Conservation (phyloP, 768 basidiomycete genomes). For the Tulasnella sp. region DNA sequence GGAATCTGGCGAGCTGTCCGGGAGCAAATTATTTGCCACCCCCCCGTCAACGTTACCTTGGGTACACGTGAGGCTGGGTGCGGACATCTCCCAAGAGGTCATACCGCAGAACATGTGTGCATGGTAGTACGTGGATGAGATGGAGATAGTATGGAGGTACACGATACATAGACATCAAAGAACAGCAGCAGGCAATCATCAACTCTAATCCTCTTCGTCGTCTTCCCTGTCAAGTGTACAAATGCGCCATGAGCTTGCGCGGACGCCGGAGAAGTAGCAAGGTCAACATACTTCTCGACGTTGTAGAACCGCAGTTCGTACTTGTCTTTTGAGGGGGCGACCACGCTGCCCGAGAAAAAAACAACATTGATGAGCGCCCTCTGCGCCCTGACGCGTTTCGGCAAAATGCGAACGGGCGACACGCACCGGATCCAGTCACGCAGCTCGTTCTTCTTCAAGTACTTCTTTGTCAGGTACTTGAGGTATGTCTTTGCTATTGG, state of each 20-base stretch:
- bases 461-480: slow-evolving; percentile 99
- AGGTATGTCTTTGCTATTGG: slow-evolving; percentile 96
- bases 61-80: background rate
- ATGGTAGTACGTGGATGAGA: background rate
- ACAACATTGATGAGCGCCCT: slow-evolving; percentile 17
- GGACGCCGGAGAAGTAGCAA: slow-evolving; percentile 26
- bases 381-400: background rate
- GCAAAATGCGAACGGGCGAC: background rate
- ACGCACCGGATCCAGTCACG: slow-evolving; percentile 92
- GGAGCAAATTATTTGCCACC: slow-evolving; percentile 1
- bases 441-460: slow-evolving; percentile 94
- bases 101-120: slow-evolving; percentile 10
- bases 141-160: background rate
- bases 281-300: slow-evolving; percentile 54
- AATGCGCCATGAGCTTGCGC: slow-evolving; percentile 17
- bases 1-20: background rate
- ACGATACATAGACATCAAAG: background rate
- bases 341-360: slow-evolving; percentile 52
- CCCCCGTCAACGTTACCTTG: background rate
- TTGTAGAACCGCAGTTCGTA: slow-evolving; percentile 97
- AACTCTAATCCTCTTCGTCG: slow-evolving; percentile 24
- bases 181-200: background rate
- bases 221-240: slow-evolving; percentile 16
- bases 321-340: slow-evolving; percentile 86
- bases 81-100: slow-evolving; percentile 3